phyloP scores from a whole-genome alignment of 305 asterid genomes.

The Fraxinus sp. region DNA sequence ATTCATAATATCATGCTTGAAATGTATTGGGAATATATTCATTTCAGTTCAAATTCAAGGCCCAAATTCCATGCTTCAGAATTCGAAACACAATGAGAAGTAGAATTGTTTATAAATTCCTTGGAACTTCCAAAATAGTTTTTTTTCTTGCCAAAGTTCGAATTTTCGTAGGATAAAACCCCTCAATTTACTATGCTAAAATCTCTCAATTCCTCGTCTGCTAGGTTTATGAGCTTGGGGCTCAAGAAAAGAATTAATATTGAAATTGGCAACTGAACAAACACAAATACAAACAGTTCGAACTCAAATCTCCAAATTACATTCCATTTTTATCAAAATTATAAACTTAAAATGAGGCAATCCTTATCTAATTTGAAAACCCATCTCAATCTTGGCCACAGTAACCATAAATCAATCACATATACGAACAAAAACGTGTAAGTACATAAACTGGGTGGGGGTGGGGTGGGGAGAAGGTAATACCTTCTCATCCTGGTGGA shows the following conservation, averaged over 20 bases:
- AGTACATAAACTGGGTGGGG: not conserved
- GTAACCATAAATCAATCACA: not conserved
- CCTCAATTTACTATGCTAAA: not conserved
- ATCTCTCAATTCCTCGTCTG: not conserved
- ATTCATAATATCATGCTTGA: constrained; percentile 8
- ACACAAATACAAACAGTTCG: constrained; percentile 12
- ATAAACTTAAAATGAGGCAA: not conserved
- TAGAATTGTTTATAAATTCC: not conserved
- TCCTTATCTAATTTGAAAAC: not conserved
- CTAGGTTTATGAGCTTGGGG: not conserved
- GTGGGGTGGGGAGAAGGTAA: not conserved
- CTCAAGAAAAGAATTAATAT: not conserved
- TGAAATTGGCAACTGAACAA: not conserved
- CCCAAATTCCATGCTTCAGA: not conserved
- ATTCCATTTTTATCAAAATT: not conserved
- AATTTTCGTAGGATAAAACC: not conserved
- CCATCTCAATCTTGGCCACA: constrained; percentile 8
- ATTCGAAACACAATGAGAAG: not conserved
- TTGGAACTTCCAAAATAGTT: not conserved
- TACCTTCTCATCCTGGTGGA: constrained; percentile 77
- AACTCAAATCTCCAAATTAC: not conserved
- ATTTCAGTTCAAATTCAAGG: not conserved
- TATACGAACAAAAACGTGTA: not conserved
- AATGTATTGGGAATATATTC: not conserved
- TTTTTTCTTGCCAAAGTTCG: not conserved